These are phyloP conservation scores for Fusarium temperatum DNA, from an alignment of 2,329 filamentous ascomycete species.

Conservation along the genomic window DNA sequence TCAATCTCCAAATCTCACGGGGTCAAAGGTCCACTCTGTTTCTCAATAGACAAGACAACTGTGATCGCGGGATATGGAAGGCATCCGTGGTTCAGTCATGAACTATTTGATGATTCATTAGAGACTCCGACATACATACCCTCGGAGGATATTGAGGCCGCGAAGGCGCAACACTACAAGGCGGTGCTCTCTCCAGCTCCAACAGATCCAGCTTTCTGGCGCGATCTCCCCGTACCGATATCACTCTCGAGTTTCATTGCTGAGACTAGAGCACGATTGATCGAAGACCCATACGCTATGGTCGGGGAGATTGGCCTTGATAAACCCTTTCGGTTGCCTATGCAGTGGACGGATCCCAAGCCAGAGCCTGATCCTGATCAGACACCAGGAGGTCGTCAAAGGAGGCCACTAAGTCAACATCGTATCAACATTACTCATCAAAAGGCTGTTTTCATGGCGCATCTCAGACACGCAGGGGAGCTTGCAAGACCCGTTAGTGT, in stretches of 20 bases:
- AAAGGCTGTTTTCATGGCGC: constrained; percentile 67
- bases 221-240: constrained; percentile 63
- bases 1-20: not conserved
- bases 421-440: constrained; percentile 74
- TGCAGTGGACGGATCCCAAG: constrained; percentile 55
- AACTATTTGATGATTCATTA: constrained; percentile 30
- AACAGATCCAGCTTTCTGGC: constrained; percentile 31
- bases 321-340: constrained; percentile 75
- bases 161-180: constrained; percentile 35
- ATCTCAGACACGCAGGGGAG: constrained; percentile 73
- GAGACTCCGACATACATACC: not conserved
- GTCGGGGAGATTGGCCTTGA: constrained; percentile 80
- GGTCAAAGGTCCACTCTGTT: no score
- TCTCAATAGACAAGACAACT: not conserved
- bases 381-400: constrained; percentile 74
- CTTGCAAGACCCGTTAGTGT: constrained; percentile 70
- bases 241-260: constrained; percentile 65
- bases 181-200: constrained; percentile 21
- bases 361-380: constrained; percentile 45
- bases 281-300: constrained; percentile 67
- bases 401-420: constrained; percentile 70
- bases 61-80: constrained; percentile 36
- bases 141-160: not conserved
- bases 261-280: constrained; percentile 63
- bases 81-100: constrained; percentile 40